phyloP scores from a whole-genome alignment of 768 basidiomycete species.

The Boletus edulis region DNA sequence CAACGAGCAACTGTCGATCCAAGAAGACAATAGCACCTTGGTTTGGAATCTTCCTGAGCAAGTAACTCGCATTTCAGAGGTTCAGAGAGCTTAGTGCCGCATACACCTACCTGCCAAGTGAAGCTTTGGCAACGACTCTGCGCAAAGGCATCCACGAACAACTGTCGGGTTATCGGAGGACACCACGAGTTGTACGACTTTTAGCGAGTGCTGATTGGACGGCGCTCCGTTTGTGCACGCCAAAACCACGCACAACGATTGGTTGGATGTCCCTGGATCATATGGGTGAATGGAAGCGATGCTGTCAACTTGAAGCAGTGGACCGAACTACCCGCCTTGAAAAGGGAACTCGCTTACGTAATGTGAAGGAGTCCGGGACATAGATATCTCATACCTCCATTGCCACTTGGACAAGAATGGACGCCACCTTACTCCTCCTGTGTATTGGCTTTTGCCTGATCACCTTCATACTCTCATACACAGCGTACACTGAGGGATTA shows the following conservation, averaged over 20 bases:
- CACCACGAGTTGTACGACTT: neutral
- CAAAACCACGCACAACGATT: neutral
- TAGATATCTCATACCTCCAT: too few species aligned
- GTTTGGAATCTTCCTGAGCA: neutral
- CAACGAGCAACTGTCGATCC: neutral
- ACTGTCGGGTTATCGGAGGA: slow-evolving; percentile 5
- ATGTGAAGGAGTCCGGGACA: too few species aligned
- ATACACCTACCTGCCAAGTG: neutral
- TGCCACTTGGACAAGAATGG: slow-evolving; percentile 10
- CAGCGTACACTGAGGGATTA: slow-evolving; percentile 22
- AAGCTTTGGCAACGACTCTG: neutral
- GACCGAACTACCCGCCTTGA: too few species aligned
- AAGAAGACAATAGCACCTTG: neutral
- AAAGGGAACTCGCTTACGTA: too few species aligned
- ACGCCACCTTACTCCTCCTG: slow-evolving; percentile 10
- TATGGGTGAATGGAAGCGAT: neutral
- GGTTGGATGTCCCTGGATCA: neutral
- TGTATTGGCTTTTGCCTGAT: slow-evolving; percentile 11
- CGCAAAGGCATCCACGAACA: neutral
- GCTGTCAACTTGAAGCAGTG: too few species aligned
- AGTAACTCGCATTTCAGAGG: neutral
- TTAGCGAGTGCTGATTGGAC: slow-evolving; percentile 11
- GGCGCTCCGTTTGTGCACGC: neutral
- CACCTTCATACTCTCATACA: slow-evolving; percentile 17
- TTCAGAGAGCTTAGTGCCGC: neutral